phyloP scores from a whole-genome alignment of 2,329 filamentous ascomycete species.

The Phaeosphaeria sp. region DNA sequence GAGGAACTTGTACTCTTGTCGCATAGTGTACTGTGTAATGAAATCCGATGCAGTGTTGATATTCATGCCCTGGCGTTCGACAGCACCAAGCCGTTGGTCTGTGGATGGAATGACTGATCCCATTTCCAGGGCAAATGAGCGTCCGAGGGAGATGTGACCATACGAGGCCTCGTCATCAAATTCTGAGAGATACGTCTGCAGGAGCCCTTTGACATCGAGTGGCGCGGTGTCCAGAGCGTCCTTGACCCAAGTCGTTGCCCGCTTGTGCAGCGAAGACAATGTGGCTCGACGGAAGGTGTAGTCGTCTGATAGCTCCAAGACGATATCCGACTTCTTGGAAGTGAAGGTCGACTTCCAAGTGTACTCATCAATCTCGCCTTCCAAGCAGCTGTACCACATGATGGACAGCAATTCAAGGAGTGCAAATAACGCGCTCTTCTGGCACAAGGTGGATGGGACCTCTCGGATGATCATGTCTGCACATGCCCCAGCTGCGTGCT shows the following conservation, averaged over 20 bases:
- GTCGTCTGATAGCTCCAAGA: constrained; percentile 91
- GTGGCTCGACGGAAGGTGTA: constrained; percentile 83
- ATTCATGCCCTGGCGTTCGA: constrained; percentile 75
- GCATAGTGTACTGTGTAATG: constrained; percentile 93
- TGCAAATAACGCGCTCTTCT: constrained; percentile 89
- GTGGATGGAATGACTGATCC: constrained; percentile 84
- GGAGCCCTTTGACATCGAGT: constrained; percentile 89
- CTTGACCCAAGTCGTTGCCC: constrained; percentile 81
- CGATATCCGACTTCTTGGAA: constrained; percentile 78
- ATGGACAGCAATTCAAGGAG: constrained; percentile 89
- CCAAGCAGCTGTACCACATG: constrained; percentile 94
- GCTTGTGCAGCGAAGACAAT: constrained; percentile 76
- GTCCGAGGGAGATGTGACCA: constrained; percentile 87
- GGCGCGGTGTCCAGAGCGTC: constrained; percentile 84
- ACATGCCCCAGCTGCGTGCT: constrained; percentile 81
- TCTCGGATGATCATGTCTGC: constrained; percentile 85
- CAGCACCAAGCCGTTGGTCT: constrained; percentile 82
- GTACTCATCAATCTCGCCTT: constrained; percentile 93
- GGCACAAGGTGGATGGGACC: constrained; percentile 88
- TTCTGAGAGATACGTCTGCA: constrained; percentile 96
- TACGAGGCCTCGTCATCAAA: constrained; percentile 91
- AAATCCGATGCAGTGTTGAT: constrained; percentile 96
- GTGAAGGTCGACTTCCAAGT: constrained; percentile 82
- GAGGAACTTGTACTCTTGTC: constrained; percentile 92
- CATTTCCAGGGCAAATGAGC: constrained; percentile 94